A percentile compares a stretch with the other conserved stretches of the same genome.
These are phyloP conservation scores for Dovyalis caffra DNA, from an alignment of 345 rosid species.

Conservation along the genomic window DNA sequence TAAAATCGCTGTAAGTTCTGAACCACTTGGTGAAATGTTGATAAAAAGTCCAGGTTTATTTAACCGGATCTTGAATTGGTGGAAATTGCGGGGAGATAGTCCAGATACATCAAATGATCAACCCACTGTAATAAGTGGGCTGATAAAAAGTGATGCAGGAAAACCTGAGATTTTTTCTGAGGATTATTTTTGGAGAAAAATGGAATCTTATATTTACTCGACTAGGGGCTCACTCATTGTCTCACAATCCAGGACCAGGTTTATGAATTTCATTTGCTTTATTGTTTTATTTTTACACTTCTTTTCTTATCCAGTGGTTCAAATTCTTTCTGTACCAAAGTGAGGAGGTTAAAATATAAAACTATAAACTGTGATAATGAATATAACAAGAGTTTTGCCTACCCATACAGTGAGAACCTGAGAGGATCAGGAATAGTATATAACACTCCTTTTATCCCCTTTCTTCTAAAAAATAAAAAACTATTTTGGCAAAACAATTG, in stretches of 20 bases:
- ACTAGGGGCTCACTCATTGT: slow-evolving; percentile 48
- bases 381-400: no score
- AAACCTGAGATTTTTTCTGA: slow-evolving; percentile 38
- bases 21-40: slow-evolving; percentile 20
- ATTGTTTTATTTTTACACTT: neutral
- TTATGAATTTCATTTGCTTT: slow-evolving; percentile 9
- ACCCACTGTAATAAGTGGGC: slow-evolving; percentile 24
- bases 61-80: slow-evolving; percentile 33
- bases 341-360: neutral
- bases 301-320: neutral
- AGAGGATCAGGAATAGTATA: neutral
- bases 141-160: slow-evolving; percentile 18
- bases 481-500: no score
- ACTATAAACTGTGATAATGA: no score
- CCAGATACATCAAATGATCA: slow-evolving; percentile 25
- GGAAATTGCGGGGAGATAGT: slow-evolving; percentile 32
- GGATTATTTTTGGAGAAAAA: slow-evolving; percentile 53
- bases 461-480: no score
- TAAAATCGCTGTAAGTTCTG: slow-evolving; percentile 17
- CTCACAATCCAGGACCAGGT: slow-evolving; percentile 70
- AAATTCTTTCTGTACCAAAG: neutral
- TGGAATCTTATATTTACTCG: slow-evolving; percentile 57
- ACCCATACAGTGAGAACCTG: neutral
- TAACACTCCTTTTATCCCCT: no score
- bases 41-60: slow-evolving; percentile 31